These are phyloP conservation scores for Rhizopogon vinicolor DNA, from an alignment of 768 basidiomycete genomes.

Conservation along the genomic window DNA sequence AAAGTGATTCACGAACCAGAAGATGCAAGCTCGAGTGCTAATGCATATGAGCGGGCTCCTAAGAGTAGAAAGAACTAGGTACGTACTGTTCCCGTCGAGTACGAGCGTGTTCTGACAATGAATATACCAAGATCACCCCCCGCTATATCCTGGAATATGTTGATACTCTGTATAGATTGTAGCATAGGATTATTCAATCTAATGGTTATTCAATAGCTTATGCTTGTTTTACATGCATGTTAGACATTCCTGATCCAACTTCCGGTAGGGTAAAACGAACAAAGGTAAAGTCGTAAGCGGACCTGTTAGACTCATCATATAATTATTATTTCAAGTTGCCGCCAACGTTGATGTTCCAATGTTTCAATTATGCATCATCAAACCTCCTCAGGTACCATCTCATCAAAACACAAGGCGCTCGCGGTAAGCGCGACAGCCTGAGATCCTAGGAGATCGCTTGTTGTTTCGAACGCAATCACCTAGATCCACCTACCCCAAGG, in stretches of 20 bases:
- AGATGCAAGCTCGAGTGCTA: constrained; percentile 25
- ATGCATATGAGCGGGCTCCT: constrained; percentile 47
- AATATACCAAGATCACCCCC: neutral
- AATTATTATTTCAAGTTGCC: too few relatives aligned
- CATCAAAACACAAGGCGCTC: constrained; percentile 14
- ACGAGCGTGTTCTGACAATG: neutral
- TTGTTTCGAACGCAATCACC: neutral
- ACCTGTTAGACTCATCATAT: too few relatives aligned
- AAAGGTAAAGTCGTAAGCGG: too few relatives aligned
- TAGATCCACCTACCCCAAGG: neutral
- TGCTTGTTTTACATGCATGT: neutral
- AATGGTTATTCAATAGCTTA: neutral
- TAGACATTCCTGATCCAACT: too few relatives aligned
- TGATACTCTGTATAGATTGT: neutral
- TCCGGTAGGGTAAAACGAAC: too few relatives aligned
- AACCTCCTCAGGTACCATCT: constrained; percentile 5
- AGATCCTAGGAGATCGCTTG: neutral
- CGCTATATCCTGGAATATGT: neutral
- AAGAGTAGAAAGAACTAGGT: constrained; percentile 14
- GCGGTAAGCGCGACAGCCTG: constrained; percentile 1
- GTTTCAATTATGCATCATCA: neutral
- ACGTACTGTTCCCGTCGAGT: neutral
- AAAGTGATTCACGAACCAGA: constrained; percentile 15
- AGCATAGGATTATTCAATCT: neutral
- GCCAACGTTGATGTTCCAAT: too few relatives aligned